Evolutionary conservation across 1,139 yeast species (phyloP).

Genomic region (Komagataea norvegica): DNA sequence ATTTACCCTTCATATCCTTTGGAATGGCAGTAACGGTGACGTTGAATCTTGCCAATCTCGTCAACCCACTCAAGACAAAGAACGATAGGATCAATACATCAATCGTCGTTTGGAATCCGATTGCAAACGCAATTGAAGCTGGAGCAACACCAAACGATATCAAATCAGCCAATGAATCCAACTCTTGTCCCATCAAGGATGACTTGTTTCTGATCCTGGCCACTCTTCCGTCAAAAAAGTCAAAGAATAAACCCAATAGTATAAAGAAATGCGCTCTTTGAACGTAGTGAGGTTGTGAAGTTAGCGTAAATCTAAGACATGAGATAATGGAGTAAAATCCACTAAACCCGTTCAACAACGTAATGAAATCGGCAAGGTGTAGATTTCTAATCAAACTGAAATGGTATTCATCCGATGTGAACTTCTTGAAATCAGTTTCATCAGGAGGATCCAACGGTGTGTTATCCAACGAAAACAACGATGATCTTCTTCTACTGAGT

Average conservation of each 20-base stretch:
- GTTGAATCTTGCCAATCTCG: conserved; percentile 91
- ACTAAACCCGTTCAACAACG: conserved; percentile 81
- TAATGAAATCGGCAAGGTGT: conserved; percentile 94
- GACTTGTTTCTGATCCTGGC: conserved; percentile 92
- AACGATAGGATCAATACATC: conserved; percentile 74
- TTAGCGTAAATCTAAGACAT: conserved; percentile 73
- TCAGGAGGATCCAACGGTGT: conserved; percentile 53
- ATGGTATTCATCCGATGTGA: conserved; percentile 75
- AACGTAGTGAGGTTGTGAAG: conserved; percentile 63
- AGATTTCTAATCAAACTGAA: conserved; percentile 71
- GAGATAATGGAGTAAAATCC: conserved; percentile 90
- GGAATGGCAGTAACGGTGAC: conserved; percentile 92
- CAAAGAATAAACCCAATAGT: conserved; percentile 85
- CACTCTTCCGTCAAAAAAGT: conserved; percentile 94
- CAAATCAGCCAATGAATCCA: conserved; percentile 92
- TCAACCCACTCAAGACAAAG: conserved; percentile 90
- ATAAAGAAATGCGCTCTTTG: conserved; percentile 89
- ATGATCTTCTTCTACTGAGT: conserved; percentile 35
- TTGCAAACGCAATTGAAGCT: conserved; percentile 84
- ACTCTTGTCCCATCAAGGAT: conserved; percentile 93
- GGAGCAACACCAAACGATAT: conserved; percentile 92
- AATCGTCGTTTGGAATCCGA: conserved; percentile 80
- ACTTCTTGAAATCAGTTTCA: conserved; percentile 69
- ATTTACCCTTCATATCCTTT: conserved; percentile 25
- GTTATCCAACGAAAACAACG: conserved; percentile 33